phyloP scores from a whole-genome alignment of 164 flowering plant genomes.

The Platanus orientalis region DNA sequence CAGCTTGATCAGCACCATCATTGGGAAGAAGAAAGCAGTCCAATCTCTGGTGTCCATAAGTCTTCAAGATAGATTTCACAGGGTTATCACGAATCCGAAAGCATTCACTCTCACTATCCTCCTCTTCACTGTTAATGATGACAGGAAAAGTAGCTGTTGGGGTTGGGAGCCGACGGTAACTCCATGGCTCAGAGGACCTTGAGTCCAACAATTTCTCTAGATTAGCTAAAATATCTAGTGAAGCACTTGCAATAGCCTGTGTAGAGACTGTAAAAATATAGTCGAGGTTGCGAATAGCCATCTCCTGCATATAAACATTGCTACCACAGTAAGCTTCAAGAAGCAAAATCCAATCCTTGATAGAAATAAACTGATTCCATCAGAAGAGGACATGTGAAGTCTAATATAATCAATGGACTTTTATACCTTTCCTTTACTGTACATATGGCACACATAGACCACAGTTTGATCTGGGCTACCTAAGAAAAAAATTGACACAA shows the following conservation, averaged over 20 bases:
- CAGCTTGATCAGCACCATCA: slow-evolving; percentile 44
- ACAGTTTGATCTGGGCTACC: not conserved
- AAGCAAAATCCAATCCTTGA: not conserved
- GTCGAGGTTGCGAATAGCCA: slow-evolving; percentile 81
- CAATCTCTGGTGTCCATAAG: slow-evolving; percentile 22
- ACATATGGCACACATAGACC: not conserved
- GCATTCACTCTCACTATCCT: slow-evolving; percentile 49
- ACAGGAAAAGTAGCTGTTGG: slow-evolving; percentile 90
- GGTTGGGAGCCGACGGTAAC: slow-evolving; percentile 80
- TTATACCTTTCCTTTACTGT: not conserved
- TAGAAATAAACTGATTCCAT: not conserved
- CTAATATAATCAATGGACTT: not conserved
- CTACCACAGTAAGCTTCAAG: not conserved
- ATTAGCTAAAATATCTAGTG: slow-evolving; percentile 61
- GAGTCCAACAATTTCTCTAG: slow-evolving; percentile 74
- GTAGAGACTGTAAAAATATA: slow-evolving; percentile 69
- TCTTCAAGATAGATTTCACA: slow-evolving; percentile 14
- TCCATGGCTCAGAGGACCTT: slow-evolving; percentile 90
- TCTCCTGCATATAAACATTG: slow-evolving; percentile 55
- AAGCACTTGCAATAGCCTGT: slow-evolving; percentile 56
- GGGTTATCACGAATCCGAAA: slow-evolving; percentile 47
- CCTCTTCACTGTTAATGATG: slow-evolving; percentile 74
- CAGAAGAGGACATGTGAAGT: not conserved
- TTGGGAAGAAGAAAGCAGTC: slow-evolving; percentile 60
- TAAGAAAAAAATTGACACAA: not conserved